A percentile compares a stretch with the other conserved stretches of the same genome.
These are phyloP conservation scores for Violaceomyces palustris DNA, from an alignment of 1,284 basidiomycete species.

Conservation along the genomic window DNA sequence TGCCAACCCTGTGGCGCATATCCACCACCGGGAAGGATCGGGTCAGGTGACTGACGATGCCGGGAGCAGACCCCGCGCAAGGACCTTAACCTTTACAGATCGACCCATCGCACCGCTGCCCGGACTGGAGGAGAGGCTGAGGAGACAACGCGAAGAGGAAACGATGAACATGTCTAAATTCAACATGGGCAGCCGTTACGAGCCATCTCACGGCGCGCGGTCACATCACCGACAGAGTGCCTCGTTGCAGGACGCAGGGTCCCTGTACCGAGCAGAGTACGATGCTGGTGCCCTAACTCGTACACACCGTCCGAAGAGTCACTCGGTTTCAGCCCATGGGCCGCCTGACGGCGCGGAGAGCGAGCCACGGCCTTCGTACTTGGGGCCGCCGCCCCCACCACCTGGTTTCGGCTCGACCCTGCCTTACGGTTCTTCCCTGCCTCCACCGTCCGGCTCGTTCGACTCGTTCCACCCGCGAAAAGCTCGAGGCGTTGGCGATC, in stretches of 20 bases:
- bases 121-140: slow-evolving; percentile 20
- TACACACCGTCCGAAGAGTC: slow-evolving; percentile 19
- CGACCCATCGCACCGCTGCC: slow-evolving; percentile 33
- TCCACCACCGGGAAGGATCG: neutral
- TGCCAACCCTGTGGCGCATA: neutral
- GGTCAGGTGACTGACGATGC: slow-evolving; percentile 12
- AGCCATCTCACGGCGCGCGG: slow-evolving; percentile 2
- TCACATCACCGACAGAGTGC: slow-evolving; percentile 23
- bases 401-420: neutral
- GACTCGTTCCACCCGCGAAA: slow-evolving; percentile 29
- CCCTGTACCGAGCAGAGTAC: slow-evolving; percentile 17
- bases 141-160: slow-evolving; percentile 24
- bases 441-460: neutral
- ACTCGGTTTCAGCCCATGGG: neutral
- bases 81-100: slow-evolving; percentile 25
- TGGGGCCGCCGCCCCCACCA: neutral
- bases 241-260: slow-evolving; percentile 26
- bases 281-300: slow-evolving; percentile 12
- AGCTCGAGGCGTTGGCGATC: slow-evolving; percentile 20
- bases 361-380: neutral
- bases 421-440: no score
- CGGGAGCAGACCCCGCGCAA: slow-evolving; percentile 22
- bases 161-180: slow-evolving; percentile 24
- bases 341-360: no score
- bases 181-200: slow-evolving; percentile 3